Evolutionary conservation across 148 eudicot species (phyloP).

Genomic region (Silene conica): DNA sequence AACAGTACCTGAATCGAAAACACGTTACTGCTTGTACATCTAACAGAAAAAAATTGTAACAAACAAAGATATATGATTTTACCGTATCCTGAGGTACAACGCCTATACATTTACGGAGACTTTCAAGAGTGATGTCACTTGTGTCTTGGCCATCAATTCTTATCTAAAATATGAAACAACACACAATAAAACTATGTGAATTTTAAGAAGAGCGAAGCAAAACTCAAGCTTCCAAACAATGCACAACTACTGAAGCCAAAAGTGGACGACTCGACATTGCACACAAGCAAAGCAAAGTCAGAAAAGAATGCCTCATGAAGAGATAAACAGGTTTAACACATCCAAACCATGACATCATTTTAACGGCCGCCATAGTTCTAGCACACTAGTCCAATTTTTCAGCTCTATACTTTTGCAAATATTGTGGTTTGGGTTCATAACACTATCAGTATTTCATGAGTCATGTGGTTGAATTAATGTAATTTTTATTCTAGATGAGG

Average conservation of each 20-base stretch:
- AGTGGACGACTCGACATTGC: not conserved
- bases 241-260: not conserved
- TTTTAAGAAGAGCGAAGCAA: slow-evolving; percentile 9
- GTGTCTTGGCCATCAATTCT: slow-evolving; percentile 84
- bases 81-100: slow-evolving; percentile 96
- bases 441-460: not conserved
- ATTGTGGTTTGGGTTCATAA: slow-evolving; percentile 1
- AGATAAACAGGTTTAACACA: not conserved
- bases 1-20: slow-evolving; percentile 67
- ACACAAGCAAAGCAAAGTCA: not conserved
- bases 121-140: slow-evolving; percentile 62
- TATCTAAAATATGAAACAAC: slow-evolving; percentile 42
- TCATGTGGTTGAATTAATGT: not conserved
- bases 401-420: not conserved
- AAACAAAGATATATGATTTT: not conserved
- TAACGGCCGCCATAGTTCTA: not conserved
- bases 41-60: not conserved
- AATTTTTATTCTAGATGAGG: not conserved
- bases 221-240: not conserved
- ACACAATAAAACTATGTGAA: not conserved
- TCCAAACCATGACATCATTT: not conserved
- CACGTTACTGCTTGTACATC: slow-evolving; percentile 25
- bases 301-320: not conserved
- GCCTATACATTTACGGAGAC: slow-evolving; percentile 75
- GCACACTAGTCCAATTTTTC: not conserved